Percentiles rank a stretch among this genome's conserved stretches.
These are phyloP conservation scores for Mollisiaceae sp. DNA, from an alignment of 2,329 filamentous ascomycete species.

Conservation along the genomic window DNA sequence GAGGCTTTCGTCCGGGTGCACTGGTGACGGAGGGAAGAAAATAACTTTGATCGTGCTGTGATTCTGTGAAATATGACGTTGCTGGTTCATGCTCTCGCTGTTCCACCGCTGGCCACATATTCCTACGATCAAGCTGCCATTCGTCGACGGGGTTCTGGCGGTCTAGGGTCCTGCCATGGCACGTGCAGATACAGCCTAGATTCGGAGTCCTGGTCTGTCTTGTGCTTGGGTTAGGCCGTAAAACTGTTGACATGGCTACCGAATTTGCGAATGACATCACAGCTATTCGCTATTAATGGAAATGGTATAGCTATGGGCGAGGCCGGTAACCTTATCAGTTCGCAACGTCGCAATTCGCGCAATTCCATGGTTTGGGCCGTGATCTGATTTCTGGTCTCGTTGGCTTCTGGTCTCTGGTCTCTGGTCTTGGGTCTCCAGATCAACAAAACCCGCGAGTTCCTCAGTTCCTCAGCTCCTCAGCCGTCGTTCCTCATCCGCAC, in stretches of 20 bases:
- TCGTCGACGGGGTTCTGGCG: not conserved
- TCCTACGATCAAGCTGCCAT: not conserved
- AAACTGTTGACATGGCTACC: not conserved
- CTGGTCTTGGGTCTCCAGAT: not conserved
- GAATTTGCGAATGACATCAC: not conserved
- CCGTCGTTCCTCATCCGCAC: not conserved
- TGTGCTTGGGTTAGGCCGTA: not conserved
- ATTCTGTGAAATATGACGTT: not conserved
- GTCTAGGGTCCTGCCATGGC: not conserved
- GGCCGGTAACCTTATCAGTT: not conserved
- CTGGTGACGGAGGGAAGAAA: no score
- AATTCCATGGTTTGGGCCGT: not conserved
- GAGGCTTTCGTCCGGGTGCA: not conserved
- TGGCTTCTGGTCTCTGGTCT: no score
- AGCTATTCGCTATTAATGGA: not conserved
- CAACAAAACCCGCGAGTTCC: conserved; percentile 9
- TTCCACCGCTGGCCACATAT: not conserved
- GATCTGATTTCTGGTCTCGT: no score
- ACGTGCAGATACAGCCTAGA: not conserved
- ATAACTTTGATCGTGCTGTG: no score
- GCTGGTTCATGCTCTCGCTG: not conserved
- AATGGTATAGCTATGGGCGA: no score
- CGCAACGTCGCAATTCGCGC: not conserved
- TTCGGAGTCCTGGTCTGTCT: not conserved
- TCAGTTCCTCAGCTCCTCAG: no score